Evolutionary conservation across 148 eudicot species (phyloP).

Genomic region (Cornus kousa): DNA sequence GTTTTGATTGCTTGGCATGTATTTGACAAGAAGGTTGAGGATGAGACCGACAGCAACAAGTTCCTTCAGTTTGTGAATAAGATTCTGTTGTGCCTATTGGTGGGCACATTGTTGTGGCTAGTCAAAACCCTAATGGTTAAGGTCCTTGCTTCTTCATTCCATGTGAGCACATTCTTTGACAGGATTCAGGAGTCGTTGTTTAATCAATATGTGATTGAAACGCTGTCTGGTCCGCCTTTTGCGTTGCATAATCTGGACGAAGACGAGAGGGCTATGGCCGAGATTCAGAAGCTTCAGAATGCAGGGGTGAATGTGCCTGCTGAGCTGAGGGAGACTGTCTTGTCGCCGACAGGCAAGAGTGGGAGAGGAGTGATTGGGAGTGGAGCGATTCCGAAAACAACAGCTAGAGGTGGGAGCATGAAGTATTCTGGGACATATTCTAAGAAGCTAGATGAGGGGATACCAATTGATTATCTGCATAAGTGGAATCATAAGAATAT

Average conservation of each 20-base stretch:
- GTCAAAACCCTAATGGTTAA: constrained; percentile 45
- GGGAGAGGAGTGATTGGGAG: background rate
- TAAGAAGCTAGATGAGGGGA: constrained; percentile 33
- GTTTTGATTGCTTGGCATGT: constrained; percentile 14
- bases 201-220: constrained; percentile 53
- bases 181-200: constrained; percentile 50
- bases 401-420: background rate
- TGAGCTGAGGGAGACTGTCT: background rate
- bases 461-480: constrained; percentile 45
- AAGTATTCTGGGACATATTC: constrained; percentile 28
- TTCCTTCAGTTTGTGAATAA: background rate
- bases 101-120: constrained; percentile 42
- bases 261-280: background rate
- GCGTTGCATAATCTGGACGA: background rate
- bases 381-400: background rate
- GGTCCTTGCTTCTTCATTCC: constrained; percentile 49
- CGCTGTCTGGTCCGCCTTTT: constrained; percentile 39
- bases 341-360: background rate
- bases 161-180: constrained; percentile 49
- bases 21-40: constrained; percentile 3
- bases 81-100: constrained; percentile 17
- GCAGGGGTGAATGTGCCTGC: background rate
- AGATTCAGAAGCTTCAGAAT: background rate
- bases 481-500: constrained; percentile 54
- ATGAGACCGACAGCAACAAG: background rate